Evolutionary conservation across 2,329 filamentous ascomycete species (phyloP).

Genomic region (Polytolypa hystricis): DNA sequence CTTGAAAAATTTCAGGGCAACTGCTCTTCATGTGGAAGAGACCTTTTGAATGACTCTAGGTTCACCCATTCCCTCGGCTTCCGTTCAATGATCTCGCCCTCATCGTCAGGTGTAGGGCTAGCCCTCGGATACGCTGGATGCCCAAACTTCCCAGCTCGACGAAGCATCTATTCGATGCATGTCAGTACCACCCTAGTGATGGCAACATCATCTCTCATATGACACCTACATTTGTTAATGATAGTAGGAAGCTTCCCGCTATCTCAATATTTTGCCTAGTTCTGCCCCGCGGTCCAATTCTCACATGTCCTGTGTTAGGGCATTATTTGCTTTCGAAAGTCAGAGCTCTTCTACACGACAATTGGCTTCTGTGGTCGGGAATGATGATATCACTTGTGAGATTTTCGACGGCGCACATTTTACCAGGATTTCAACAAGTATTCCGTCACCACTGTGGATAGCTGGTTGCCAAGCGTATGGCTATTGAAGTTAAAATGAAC

Average conservation of each 20-base stretch:
- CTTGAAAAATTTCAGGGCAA: not conserved
- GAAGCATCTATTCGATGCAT: slow-evolving; percentile 8
- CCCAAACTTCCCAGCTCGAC: slow-evolving; percentile 7
- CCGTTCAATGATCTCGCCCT: not conserved
- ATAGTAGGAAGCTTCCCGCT: not conserved
- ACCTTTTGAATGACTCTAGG: not conserved
- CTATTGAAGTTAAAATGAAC: not conserved
- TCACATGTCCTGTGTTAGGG: no score
- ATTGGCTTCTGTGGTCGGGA: not conserved
- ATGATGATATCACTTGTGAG: not conserved
- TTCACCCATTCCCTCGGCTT: not conserved
- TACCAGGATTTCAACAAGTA: not conserved
- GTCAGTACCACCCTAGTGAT: not conserved
- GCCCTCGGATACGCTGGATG: not conserved
- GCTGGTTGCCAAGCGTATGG: not conserved
- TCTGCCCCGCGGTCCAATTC: not conserved
- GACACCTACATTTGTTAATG: not conserved
- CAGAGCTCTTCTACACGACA: no score
- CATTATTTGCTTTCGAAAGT: not conserved
- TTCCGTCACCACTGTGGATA: not conserved
- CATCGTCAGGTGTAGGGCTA: not conserved
- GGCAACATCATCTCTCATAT: no score
- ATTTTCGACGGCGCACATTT: not conserved
- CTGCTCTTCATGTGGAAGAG: not conserved
- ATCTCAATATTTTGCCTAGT: not conserved